A percentile compares a stretch with the other conserved stretches of the same genome.
Evolutionary conservation across 164 flowering plant species (phyloP).

Genomic region (Magnolia changhungtana): DNA sequence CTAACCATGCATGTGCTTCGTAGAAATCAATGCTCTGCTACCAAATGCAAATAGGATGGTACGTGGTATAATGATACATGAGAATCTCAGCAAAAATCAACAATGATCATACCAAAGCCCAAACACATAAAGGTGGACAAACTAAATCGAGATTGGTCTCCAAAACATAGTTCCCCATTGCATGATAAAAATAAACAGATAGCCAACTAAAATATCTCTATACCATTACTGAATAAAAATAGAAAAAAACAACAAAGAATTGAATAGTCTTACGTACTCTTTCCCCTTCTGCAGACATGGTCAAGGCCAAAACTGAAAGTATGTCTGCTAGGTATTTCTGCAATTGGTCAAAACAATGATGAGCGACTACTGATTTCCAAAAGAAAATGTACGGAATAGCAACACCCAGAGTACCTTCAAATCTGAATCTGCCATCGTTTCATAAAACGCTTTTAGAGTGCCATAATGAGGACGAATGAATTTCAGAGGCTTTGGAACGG

Average conservation of each 20-base stretch:
- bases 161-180: neutral
- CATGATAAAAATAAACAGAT: neutral
- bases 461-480: constrained; percentile 96
- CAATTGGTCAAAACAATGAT: constrained; percentile 13
- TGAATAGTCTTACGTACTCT: constrained; percentile 44
- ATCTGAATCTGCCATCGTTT: constrained; percentile 71
- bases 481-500: constrained; percentile 97
- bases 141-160: too few species aligned
- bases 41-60: too few species aligned
- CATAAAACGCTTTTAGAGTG: constrained; percentile 70
- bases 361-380: neutral
- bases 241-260: neutral
- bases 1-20: too few species aligned
- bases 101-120: neutral
- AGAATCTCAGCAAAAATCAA: neutral
- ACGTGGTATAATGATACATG: neutral
- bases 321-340: constrained; percentile 93
- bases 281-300: constrained; percentile 98
- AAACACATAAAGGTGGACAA: too few species aligned
- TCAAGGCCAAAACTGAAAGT: constrained; percentile 92
- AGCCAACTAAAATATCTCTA: neutral
- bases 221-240: neutral
- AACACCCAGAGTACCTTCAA: constrained; percentile 47
- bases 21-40: too few species aligned
- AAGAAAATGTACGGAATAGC: neutral